These are phyloP conservation scores for Kwoniella bestiolae DNA, from an alignment of 768 basidiomycete species.

Conservation along the genomic window DNA sequence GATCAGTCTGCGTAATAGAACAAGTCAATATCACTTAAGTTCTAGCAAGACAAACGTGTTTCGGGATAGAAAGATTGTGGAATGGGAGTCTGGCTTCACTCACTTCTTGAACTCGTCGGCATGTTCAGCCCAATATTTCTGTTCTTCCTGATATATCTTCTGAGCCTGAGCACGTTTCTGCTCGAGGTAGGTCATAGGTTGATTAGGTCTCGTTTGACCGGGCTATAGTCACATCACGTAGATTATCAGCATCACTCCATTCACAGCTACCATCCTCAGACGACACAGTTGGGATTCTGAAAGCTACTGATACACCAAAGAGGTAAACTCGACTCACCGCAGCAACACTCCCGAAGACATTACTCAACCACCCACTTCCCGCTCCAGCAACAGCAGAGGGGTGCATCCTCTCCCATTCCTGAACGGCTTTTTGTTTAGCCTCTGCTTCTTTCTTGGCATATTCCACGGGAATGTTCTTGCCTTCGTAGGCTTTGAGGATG, in stretches of 20 bases:
- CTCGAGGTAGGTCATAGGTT: slow-evolving; percentile 57
- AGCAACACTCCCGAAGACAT: slow-evolving; percentile 50
- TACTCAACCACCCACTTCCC: slow-evolving; percentile 45
- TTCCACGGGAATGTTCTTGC: slow-evolving; percentile 84
- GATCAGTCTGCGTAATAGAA: slow-evolving; percentile 40
- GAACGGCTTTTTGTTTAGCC: slow-evolving; percentile 73
- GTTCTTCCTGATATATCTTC: slow-evolving; percentile 54
- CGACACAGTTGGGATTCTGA: too few species aligned
- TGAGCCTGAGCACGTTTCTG: slow-evolving; percentile 56
- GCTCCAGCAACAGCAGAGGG: slow-evolving; percentile 31
- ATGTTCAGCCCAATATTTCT: slow-evolving; percentile 56
- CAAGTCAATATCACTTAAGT: too few species aligned
- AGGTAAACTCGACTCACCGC: slow-evolving; percentile 44
- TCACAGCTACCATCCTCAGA: too few species aligned
- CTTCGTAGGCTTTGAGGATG: slow-evolving; percentile 79
- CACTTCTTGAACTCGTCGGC: slow-evolving; percentile 56
- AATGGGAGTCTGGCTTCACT: slow-evolving; percentile 21
- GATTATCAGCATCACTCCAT: too few species aligned
- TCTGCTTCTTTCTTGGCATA: slow-evolving; percentile 87
- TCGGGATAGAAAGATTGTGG: too few species aligned
- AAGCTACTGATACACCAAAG: too few species aligned
- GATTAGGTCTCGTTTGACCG: slow-evolving; percentile 45
- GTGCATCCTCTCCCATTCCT: slow-evolving; percentile 72
- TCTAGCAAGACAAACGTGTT: too few species aligned
- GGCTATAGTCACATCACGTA: slow-evolving; percentile 27